A percentile compares a stretch with the other conserved stretches of the same genome.
Conservation (phyloP, 176 grass and related monocot species). For the Aegilops tauschii region DNA sequence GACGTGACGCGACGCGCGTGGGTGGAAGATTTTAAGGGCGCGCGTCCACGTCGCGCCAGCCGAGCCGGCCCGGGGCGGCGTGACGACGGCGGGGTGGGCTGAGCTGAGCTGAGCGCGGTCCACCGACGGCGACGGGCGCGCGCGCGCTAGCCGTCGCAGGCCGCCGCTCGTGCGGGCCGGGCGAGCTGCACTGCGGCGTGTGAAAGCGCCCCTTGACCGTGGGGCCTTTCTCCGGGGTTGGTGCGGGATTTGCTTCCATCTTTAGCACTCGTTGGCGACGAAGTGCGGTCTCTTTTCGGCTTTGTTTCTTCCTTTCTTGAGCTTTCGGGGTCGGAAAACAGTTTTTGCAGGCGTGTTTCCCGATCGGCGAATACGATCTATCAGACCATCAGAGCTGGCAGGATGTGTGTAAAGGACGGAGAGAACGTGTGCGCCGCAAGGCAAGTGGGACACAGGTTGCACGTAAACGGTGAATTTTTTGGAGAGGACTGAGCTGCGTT, state of each 20-base stretch:
- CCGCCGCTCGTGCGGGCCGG: background rate
- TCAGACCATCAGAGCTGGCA: background rate
- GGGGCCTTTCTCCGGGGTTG: background rate
- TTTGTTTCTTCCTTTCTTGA: background rate
- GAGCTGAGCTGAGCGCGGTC: background rate
- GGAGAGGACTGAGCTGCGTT: too few relatives aligned
- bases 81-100: background rate
- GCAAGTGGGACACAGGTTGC: too few relatives aligned
- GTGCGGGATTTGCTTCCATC: background rate
- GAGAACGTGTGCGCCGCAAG: too few relatives aligned
- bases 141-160: background rate
- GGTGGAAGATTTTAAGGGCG: background rate
- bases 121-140: background rate
- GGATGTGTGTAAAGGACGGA: background rate
- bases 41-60: slow-evolving; percentile 23
- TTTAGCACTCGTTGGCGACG: background rate
- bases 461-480: background rate
- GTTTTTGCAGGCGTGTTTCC: background rate
- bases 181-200: background rate
- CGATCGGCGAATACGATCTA: background rate
- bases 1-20: too few relatives aligned
- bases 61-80: background rate
- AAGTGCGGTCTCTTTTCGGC: background rate
- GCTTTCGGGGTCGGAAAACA: background rate
- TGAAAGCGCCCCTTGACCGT: slow-evolving; percentile 30